Conservation (phyloP, 2,329 filamentous ascomycete genomes). For the Thelonectria olida region DNA sequence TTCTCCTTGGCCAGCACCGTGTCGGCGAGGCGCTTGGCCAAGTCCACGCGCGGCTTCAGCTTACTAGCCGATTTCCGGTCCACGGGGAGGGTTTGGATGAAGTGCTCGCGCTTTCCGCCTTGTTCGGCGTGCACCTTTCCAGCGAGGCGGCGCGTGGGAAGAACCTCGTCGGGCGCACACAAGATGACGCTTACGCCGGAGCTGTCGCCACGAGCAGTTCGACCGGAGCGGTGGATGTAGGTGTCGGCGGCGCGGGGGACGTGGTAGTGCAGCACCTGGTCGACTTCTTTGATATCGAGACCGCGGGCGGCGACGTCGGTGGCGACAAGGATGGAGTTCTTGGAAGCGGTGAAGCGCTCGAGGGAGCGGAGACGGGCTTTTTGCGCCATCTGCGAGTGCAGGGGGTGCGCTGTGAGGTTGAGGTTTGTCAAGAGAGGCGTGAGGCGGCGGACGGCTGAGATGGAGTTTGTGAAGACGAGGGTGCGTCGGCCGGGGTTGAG, state of each 20-base stretch:
- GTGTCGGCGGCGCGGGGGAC: slow-evolving; percentile 90
- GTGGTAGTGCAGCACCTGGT: slow-evolving; percentile 94
- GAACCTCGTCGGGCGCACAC: slow-evolving; percentile 90
- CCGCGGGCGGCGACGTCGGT: slow-evolving; percentile 95
- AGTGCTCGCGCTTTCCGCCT: slow-evolving; percentile 65
- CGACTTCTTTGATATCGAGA: slow-evolving; percentile 90
- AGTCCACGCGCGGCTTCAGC: slow-evolving; percentile 77
- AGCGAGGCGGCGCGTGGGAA: slow-evolving; percentile 82
- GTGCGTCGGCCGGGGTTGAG: slow-evolving; percentile 84
- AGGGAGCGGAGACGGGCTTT: slow-evolving; percentile 94
- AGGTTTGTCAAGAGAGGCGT: slow-evolving; percentile 86
- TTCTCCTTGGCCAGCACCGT: slow-evolving; percentile 87
- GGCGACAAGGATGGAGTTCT: slow-evolving; percentile 80
- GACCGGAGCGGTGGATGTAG: slow-evolving; percentile 94
- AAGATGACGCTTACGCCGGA: slow-evolving; percentile 86
- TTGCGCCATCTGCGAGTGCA: slow-evolving; percentile 96
- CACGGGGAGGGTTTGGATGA: slow-evolving; percentile 83
- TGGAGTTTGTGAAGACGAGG: slow-evolving; percentile 95
- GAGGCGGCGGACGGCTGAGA: slow-evolving; percentile 88
- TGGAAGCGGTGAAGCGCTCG: slow-evolving; percentile 81
- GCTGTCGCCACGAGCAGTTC: slow-evolving; percentile 85
- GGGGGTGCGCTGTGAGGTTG: slow-evolving; percentile 75
- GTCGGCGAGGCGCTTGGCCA: slow-evolving; percentile 91
- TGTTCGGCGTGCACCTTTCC: slow-evolving; percentile 82
- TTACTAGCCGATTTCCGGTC: slow-evolving; percentile 81